Evolutionary conservation across 805 yeast genomes (phyloP).

Genomic region (Metschnikowia vanudenii): DNA sequence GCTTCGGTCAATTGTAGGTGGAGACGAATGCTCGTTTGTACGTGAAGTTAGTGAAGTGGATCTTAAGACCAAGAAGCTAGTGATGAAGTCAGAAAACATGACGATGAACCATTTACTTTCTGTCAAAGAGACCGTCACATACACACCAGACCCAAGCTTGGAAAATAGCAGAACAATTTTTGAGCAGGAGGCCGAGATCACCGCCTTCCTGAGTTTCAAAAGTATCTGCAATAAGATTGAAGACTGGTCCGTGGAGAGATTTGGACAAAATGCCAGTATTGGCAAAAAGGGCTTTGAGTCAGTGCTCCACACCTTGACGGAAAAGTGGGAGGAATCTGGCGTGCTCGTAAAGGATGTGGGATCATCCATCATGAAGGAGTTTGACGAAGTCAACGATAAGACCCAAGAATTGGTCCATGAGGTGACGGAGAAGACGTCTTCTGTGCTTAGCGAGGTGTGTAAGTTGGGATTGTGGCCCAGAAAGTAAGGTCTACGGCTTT

Average conservation of each 20-base stretch:
- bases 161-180: constrained; percentile 58
- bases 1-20: constrained; percentile 73
- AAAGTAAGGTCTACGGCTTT: neutral
- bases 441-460: constrained; percentile 20
- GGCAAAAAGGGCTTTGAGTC: constrained; percentile 85
- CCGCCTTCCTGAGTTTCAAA: constrained; percentile 73
- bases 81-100: constrained; percentile 81
- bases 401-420: constrained; percentile 20
- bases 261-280: constrained; percentile 78
- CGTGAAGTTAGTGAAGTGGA: constrained; percentile 89
- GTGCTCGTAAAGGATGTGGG: constrained; percentile 35
- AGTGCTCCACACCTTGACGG: constrained; percentile 56
- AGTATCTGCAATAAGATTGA: constrained; percentile 79
- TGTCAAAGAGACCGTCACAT: constrained; percentile 86
- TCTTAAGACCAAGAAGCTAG: constrained; percentile 56
- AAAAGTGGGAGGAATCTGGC: constrained; percentile 43
- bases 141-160: constrained; percentile 62
- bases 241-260: constrained; percentile 88
- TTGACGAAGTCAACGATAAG: constrained; percentile 25
- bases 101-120: constrained; percentile 73
- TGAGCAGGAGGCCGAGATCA: constrained; percentile 81
- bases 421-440: constrained; percentile 18
- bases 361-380: constrained; percentile 26
- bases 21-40: constrained; percentile 70
- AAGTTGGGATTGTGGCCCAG: constrained; percentile 20